Conservation (phyloP, 2,329 filamentous ascomycete species). For the Myriosclerotinia curreyana region DNA sequence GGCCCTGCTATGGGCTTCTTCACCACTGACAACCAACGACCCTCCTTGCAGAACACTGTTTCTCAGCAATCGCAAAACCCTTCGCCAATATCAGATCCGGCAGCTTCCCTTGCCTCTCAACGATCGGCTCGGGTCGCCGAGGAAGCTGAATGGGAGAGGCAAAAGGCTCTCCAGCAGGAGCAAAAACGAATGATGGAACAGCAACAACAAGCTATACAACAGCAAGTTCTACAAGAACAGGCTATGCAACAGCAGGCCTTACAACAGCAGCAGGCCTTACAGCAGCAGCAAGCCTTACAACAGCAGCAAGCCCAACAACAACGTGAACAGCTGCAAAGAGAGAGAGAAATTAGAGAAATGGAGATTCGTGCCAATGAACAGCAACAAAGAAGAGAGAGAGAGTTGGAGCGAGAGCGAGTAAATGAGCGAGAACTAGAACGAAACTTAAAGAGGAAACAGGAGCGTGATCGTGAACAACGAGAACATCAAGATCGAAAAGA, state of each 20-base stretch:
- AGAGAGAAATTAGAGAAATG: slow-evolving; percentile 7
- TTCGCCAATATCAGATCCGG: slow-evolving; percentile 11
- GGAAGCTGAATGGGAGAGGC: slow-evolving; percentile 6
- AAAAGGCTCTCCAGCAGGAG: slow-evolving; percentile 14
- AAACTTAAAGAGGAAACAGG: slow-evolving; percentile 22
- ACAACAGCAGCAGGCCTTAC: slow-evolving; percentile 5
- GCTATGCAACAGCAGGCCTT: not conserved
- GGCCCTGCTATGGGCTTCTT: slow-evolving; percentile 38
- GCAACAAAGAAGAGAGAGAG: slow-evolving; percentile 13
- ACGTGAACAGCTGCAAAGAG: not conserved
- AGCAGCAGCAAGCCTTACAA: not conserved
- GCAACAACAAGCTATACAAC: slow-evolving; percentile 21
- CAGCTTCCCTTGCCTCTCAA: not conserved
- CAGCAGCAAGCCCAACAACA: not conserved
- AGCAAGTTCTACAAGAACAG: slow-evolving; percentile 7
- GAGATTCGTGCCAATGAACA: slow-evolving; percentile 5
- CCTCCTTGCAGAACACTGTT: slow-evolving; percentile 27
- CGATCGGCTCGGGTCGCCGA: slow-evolving; percentile 10
- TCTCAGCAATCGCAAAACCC: slow-evolving; percentile 13
- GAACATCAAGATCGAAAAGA: slow-evolving; percentile 23
- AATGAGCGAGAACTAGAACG: slow-evolving; percentile 5
- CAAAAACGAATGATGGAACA: slow-evolving; percentile 9
- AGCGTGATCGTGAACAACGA: slow-evolving; percentile 21
- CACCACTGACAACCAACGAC: slow-evolving; percentile 31
- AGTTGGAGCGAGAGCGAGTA: slow-evolving; percentile 1